phyloP scores from a whole-genome alignment of 768 basidiomycete genomes.

The Rickenella mellea region DNA sequence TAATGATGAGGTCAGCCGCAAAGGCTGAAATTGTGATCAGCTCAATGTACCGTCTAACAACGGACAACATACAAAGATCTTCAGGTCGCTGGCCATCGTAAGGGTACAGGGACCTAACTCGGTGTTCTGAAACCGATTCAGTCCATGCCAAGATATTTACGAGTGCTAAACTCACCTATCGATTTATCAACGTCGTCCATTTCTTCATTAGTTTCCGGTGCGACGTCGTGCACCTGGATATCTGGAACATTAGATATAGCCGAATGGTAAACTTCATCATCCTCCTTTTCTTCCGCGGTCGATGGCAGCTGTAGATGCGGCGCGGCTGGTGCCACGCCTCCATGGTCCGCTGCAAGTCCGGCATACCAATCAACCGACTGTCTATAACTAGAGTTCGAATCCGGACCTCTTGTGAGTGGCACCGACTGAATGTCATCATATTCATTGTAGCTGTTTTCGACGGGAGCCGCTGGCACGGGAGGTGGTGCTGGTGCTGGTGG shows the following conservation, averaged over 20 bases:
- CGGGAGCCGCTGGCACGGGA: slow-evolving; percentile 19
- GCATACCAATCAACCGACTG: slow-evolving; percentile 91
- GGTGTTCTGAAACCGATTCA: slow-evolving; percentile 41
- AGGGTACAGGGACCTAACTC: slow-evolving; percentile 72
- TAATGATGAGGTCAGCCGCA: slow-evolving; percentile 65
- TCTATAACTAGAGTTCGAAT: slow-evolving; percentile 35
- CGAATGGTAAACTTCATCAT: slow-evolving; percentile 24
- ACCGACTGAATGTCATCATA: too few relatives aligned
- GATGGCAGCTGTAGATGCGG: slow-evolving; percentile 41
- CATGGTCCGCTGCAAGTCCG: slow-evolving; percentile 70
- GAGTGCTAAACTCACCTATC: slow-evolving; percentile 33
- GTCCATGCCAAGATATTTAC: slow-evolving; percentile 1
- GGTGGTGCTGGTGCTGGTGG: slow-evolving; percentile 21
- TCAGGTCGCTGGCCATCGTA: slow-evolving; percentile 83
- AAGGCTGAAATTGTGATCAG: slow-evolving; percentile 43
- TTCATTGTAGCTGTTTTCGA: too few relatives aligned
- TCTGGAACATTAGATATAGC: slow-evolving; percentile 31
- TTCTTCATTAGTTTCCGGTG: slow-evolving; percentile 34
- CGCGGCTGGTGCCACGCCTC: slow-evolving; percentile 21
- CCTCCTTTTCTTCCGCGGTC: slow-evolving; percentile 56
- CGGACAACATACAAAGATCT: slow-evolving; percentile 64
- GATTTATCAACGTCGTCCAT: slow-evolving; percentile 68
- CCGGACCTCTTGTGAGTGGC: slow-evolving; percentile 10
- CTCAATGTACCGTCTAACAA: slow-evolving; percentile 3
- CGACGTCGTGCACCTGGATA: slow-evolving; percentile 46